A percentile compares a stretch with the other conserved stretches of the same genome.
phyloP scores from a whole-genome alignment of 257 asterid genomes.

The Cruciata laevipes region DNA sequence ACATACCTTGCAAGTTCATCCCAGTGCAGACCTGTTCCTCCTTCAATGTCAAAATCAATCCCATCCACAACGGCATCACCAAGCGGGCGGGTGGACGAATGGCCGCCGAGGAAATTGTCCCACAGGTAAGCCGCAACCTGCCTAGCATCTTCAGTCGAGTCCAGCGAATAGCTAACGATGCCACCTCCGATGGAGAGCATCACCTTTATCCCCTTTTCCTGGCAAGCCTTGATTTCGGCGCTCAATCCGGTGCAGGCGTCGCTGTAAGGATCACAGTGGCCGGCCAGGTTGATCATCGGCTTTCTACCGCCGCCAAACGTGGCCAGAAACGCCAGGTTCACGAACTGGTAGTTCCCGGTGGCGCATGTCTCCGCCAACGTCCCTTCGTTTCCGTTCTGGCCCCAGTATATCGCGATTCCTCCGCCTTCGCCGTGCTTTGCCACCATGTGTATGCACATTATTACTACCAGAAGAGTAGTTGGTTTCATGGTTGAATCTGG shows the following conservation, averaged over 20 bases:
- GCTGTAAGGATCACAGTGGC: conserved; percentile 53
- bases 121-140: conserved; percentile 42
- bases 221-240: conserved; percentile 41
- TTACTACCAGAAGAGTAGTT: not conserved
- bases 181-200: conserved; percentile 56
- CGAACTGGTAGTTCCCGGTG: conserved; percentile 38
- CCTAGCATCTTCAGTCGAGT: conserved; percentile 34
- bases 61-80: conserved; percentile 49
- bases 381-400: conserved; percentile 56
- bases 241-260: conserved; percentile 32
- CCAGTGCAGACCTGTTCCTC: conserved; percentile 43
- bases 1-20: conserved; percentile 39
- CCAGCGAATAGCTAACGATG: conserved; percentile 36
- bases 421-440: conserved; percentile 15
- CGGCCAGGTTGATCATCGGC: conserved; percentile 48
- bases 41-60: conserved; percentile 52
- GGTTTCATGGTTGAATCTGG: not conserved
- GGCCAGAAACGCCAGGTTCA: conserved; percentile 42
- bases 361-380: conserved; percentile 48
- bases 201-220: conserved; percentile 42
- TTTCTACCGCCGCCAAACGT: conserved; percentile 41
- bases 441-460: not conserved
- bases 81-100: conserved; percentile 34
- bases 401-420: conserved; percentile 53
- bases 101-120: conserved; percentile 51